Evolutionary conservation across 768 basidiomycete genomes (phyloP).

Genomic region (Mycena amicta): DNA sequence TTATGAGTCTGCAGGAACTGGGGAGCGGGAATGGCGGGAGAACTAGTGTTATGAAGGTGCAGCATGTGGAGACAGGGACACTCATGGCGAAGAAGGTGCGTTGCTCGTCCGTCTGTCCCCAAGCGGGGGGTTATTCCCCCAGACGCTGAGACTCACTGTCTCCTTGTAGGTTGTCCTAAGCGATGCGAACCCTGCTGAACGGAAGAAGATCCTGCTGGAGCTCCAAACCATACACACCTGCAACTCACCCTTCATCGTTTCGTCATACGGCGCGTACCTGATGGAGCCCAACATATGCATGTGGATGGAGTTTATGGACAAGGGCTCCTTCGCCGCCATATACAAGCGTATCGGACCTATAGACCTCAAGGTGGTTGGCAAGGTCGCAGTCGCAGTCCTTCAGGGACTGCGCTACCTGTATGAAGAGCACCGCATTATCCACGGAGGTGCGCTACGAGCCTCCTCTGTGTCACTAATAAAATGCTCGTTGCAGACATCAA

Average conservation of each 20-base stretch:
- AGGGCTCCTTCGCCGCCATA: conserved; percentile 89
- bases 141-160: too few species aligned
- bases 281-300: conserved; percentile 98
- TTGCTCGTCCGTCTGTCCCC: conserved; percentile 5
- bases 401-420: conserved; percentile 97
- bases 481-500: conserved; percentile 80
- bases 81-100: conserved; percentile 98
- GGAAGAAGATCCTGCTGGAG: conserved; percentile 97
- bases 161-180: conserved; percentile 96
- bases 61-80: conserved; percentile 87
- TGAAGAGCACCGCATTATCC: conserved; percentile 96
- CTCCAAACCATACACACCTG: conserved; percentile 99
- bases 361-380: conserved; percentile 88
- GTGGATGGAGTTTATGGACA: conserved; percentile 97
- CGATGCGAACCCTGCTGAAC: conserved; percentile 92
- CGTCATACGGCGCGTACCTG: conserved; percentile 95
- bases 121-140: not conserved
- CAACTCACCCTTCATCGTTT: conserved; percentile 90
- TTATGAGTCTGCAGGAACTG: conserved; percentile 86
- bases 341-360: conserved; percentile 96
- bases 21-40: conserved; percentile 97
- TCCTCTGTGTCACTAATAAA: not conserved
- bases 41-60: conserved; percentile 95
- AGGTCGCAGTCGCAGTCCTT: conserved; percentile 92
- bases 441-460: conserved; percentile 72